Conservation (phyloP, 225 moss, liverwort and hornwort species). For the Antitrichia curtipendula region DNA sequence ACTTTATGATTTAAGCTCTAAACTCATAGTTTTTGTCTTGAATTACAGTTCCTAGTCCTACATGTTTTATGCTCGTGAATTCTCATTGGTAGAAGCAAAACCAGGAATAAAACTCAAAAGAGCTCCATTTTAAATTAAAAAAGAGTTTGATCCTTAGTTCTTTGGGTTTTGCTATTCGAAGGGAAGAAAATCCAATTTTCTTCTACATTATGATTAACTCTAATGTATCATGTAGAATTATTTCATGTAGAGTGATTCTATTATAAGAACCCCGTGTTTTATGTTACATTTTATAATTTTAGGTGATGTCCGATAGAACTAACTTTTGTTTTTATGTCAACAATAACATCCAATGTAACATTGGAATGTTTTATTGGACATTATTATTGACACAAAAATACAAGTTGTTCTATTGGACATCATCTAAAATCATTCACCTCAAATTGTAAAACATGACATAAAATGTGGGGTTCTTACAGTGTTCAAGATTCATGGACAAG, state of each 20-base stretch:
- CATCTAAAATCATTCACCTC: no score
- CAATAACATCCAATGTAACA: no score
- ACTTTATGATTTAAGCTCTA: background rate
- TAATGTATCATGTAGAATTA: background rate
- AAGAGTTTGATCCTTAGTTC: background rate
- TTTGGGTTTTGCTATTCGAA: background rate
- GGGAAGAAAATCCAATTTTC: rapidly evolving
- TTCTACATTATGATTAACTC: background rate
- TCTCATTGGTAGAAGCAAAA: background rate
- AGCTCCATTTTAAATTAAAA: rapidly evolving
- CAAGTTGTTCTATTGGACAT: no score
- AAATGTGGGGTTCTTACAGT: no score
- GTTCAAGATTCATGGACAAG: background rate
- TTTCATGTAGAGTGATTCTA: background rate
- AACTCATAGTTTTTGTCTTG: background rate
- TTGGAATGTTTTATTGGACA: no score
- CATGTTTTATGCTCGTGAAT: rapidly evolving
- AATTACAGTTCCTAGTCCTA: background rate
- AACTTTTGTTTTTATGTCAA: no score
- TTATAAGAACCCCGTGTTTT: no score
- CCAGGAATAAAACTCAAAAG: rapidly evolving
- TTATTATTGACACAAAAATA: no score
- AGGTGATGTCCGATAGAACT: no score
- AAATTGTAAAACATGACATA: no score
- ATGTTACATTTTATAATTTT: no score